phyloP scores from a whole-genome alignment of 2,329 filamentous ascomycete genomes.

The Aspergillus cejpii region DNA sequence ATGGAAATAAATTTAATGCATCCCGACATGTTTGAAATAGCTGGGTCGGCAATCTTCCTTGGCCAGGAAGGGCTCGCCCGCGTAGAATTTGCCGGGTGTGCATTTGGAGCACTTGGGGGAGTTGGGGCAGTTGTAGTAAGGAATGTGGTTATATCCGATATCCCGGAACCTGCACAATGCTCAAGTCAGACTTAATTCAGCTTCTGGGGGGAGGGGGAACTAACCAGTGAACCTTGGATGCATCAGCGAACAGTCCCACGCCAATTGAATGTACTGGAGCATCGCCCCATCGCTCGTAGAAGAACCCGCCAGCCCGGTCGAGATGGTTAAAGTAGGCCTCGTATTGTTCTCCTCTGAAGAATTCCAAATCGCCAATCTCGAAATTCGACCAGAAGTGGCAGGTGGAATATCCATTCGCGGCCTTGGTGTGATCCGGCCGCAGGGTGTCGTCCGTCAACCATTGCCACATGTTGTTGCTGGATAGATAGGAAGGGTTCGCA shows the following conservation, averaged over 20 bases:
- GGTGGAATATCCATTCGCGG: constrained; percentile 89
- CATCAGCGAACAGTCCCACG: constrained; percentile 84
- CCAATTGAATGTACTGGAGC: constrained; percentile 95
- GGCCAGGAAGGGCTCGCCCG: constrained; percentile 76
- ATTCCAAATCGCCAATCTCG: constrained; percentile 86
- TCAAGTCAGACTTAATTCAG: no score
- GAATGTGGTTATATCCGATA: constrained; percentile 96
- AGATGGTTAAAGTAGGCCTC: constrained; percentile 95
- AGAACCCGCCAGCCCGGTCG: constrained; percentile 91
- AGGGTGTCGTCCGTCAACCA: constrained; percentile 77
- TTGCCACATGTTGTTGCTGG: constrained; percentile 74
- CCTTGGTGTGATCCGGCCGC: constrained; percentile 69
- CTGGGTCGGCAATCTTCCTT: constrained; percentile 90
- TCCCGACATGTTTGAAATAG: constrained; percentile 94
- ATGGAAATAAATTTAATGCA: constrained; percentile 51
- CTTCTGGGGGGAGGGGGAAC: constrained; percentile 27
- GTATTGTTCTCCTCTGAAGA: constrained; percentile 85
- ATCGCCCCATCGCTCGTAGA: constrained; percentile 98
- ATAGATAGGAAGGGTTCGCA: constrained; percentile 71
- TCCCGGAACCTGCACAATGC: constrained; percentile 77
- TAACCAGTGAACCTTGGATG: constrained; percentile 85
- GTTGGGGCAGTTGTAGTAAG: constrained; percentile 98
- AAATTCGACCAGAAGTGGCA: constrained; percentile 99
- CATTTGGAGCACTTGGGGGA: constrained; percentile 89
- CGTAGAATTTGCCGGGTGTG: constrained; percentile 77